Percentiles rank a stretch among this genome's conserved stretches.
Evolutionary conservation across 805 yeast species (phyloP).

Genomic region (Yueomyces sp.): DNA sequence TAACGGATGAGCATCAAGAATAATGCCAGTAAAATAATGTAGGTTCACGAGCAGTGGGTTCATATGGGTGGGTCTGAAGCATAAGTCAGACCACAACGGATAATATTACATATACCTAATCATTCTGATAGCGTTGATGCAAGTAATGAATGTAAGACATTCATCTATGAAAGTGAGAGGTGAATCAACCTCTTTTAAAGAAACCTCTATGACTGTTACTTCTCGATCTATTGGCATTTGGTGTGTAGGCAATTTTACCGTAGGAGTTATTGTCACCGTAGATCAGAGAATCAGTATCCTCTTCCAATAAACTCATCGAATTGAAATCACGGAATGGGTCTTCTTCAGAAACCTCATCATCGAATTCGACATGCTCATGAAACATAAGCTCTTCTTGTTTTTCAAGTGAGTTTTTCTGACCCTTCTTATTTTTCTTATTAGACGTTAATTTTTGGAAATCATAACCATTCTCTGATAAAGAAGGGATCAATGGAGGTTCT

Average conservation of each 20-base stretch:
- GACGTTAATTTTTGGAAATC: constrained; percentile 32
- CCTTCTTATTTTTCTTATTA: constrained; percentile 13
- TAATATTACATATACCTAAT: too few relatives aligned
- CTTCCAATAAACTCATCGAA: constrained; percentile 75
- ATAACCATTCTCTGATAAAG: constrained; percentile 39
- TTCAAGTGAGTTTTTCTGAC: constrained; percentile 7
- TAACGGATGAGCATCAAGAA: too few relatives aligned
- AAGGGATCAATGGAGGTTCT: constrained; percentile 93
- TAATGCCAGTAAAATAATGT: too few relatives aligned
- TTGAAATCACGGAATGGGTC: constrained; percentile 82
- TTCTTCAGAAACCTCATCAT: constrained; percentile 25
- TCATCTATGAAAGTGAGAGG: too few relatives aligned
- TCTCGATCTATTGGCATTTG: constrained; percentile 27
- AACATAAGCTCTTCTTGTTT: constrained; percentile 19
- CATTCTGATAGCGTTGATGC: too few relatives aligned
- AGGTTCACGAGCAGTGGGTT: too few relatives aligned
- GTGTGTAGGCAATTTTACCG: constrained; percentile 29
- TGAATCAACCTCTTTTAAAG: constrained; percentile 12
- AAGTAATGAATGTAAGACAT: too few relatives aligned
- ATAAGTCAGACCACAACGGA: too few relatives aligned
- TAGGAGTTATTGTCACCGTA: constrained; percentile 33
- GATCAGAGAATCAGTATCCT: constrained; percentile 38
- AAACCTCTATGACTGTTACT: constrained; percentile 26
- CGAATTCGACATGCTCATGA: constrained; percentile 22
- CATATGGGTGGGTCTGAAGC: too few relatives aligned